Conservation (phyloP, 2,329 filamentous ascomycete species). For the Xylariales sp. region DNA sequence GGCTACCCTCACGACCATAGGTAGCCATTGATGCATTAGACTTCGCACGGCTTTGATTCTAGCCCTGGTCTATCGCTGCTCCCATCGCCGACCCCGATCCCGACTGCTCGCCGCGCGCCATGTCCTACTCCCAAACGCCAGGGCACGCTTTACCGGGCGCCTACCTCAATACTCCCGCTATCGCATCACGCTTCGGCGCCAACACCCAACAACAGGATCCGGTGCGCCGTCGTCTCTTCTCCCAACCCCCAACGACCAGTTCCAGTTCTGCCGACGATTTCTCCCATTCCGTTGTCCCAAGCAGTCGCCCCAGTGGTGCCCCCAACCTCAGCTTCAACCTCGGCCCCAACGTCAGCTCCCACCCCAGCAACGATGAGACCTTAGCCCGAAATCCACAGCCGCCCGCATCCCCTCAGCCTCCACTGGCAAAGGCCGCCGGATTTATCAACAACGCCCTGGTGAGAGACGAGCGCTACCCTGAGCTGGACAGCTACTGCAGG, state of each 20-base stretch:
- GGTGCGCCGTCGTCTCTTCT: constrained; percentile 65
- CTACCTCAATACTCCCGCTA: constrained; percentile 79
- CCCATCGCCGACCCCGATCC: constrained; percentile 13
- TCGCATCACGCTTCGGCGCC: constrained; percentile 60
- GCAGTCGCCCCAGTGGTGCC: constrained; percentile 13
- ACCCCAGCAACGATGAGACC: constrained; percentile 37
- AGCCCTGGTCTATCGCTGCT: constrained; percentile 5
- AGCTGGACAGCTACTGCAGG: constrained; percentile 88
- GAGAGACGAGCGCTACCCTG: constrained; percentile 83
- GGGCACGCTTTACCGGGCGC: constrained; percentile 79
- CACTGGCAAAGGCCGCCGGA: constrained; percentile 79
- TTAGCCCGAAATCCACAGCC: constrained; percentile 47
- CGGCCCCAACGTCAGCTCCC: constrained; percentile 20
- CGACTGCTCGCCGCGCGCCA: constrained; percentile 45
- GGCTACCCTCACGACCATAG: not conserved
- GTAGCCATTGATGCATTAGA: constrained; percentile 26
- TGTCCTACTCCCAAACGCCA: constrained; percentile 71
- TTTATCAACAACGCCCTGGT: constrained; percentile 85
- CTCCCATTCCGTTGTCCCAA: constrained; percentile 22
- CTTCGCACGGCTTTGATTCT: not conserved
- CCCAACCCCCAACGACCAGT: constrained; percentile 37
- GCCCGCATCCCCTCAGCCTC: constrained; percentile 56
- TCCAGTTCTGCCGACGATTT: not conserved
- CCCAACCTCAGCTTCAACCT: constrained; percentile 18
- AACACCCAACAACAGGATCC: constrained; percentile 58